Conservation (phyloP, 305 asterid species). For the Fraxinus platypoda region DNA sequence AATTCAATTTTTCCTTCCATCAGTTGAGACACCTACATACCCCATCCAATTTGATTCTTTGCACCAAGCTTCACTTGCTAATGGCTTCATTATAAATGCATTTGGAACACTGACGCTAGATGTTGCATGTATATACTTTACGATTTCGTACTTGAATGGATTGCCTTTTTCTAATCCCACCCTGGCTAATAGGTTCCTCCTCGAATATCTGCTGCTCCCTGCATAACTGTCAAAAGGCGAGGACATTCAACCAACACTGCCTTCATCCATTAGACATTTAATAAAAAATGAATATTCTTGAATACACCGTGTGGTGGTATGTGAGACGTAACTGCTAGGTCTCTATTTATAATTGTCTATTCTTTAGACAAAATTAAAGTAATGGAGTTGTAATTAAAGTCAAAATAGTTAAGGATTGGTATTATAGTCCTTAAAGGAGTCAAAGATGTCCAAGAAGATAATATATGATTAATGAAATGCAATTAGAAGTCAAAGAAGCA, state of each 20-base stretch:
- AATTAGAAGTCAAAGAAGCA: too few species aligned
- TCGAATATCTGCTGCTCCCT: constrained; percentile 29
- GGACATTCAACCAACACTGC: neutral
- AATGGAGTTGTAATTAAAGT: too few species aligned
- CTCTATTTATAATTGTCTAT: too few species aligned
- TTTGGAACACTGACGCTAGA: constrained; percentile 35
- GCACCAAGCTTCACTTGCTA: constrained; percentile 25
- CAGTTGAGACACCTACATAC: constrained; percentile 55
- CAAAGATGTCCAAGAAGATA: too few species aligned
- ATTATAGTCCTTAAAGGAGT: too few species aligned
- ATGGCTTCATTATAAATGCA: constrained; percentile 35
- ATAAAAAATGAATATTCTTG: too few species aligned
- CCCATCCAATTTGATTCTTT: constrained; percentile 59
- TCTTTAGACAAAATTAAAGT: too few species aligned
- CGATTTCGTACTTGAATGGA: constrained; percentile 29
- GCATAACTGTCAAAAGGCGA: neutral
- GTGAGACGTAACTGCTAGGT: neutral
- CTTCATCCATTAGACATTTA: neutral
- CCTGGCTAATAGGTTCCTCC: constrained; percentile 26
- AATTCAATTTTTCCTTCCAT: constrained; percentile 52
- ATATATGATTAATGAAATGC: too few species aligned
- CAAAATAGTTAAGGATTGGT: too few species aligned
- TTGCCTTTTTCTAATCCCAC: constrained; percentile 39
- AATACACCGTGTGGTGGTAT: neutral
- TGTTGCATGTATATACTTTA: constrained; percentile 35